A percentile compares a stretch with the other conserved stretches of the same genome.
Evolutionary conservation across 176 grass and related monocot genomes (phyloP).

Genomic region (Bothriochloa decipiens): DNA sequence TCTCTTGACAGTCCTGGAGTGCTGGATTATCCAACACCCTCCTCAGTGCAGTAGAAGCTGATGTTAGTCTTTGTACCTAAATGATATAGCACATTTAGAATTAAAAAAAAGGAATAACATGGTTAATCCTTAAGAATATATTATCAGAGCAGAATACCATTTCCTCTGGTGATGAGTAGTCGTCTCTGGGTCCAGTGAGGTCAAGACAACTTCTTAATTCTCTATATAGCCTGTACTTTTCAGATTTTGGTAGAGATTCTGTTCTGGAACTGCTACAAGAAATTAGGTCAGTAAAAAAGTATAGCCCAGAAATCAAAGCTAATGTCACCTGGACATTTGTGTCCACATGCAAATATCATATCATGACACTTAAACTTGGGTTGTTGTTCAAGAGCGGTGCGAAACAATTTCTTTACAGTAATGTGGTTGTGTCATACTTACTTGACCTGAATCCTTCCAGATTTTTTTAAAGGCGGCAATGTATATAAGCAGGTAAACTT

Average conservation of each 20-base stretch:
- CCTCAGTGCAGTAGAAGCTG: slow-evolving; percentile 63
- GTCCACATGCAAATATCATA: slow-evolving; percentile 17
- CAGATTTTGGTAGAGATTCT: slow-evolving; percentile 64
- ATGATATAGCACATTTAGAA: slow-evolving; percentile 47
- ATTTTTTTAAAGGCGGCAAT: not conserved
- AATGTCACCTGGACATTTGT: slow-evolving; percentile 10
- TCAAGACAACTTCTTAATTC: slow-evolving; percentile 77
- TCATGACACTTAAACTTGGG: not conserved
- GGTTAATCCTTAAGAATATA: slow-evolving; percentile 27
- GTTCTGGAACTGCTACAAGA: slow-evolving; percentile 53
- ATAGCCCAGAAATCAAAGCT: slow-evolving; percentile 31
- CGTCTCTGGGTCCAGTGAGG: slow-evolving; percentile 66
- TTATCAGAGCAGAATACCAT: slow-evolving; percentile 60
- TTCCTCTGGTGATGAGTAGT: slow-evolving; percentile 78
- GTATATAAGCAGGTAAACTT: slow-evolving; percentile 25
- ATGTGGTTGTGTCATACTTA: slow-evolving; percentile 15
- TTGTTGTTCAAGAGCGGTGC: slow-evolving; percentile 21
- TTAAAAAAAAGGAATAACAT: slow-evolving; percentile 35
- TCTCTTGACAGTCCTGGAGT: slow-evolving; percentile 71
- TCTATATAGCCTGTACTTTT: slow-evolving; percentile 72
- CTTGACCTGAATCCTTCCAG: slow-evolving; percentile 15
- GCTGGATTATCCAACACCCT: slow-evolving; percentile 62
- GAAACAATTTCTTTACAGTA: slow-evolving; percentile 20
- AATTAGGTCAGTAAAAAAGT: slow-evolving; percentile 31
- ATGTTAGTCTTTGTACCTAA: slow-evolving; percentile 69